These are phyloP conservation scores for Handroanthus guayacan DNA, from an alignment of 257 asterid species.

Conservation along the genomic window DNA sequence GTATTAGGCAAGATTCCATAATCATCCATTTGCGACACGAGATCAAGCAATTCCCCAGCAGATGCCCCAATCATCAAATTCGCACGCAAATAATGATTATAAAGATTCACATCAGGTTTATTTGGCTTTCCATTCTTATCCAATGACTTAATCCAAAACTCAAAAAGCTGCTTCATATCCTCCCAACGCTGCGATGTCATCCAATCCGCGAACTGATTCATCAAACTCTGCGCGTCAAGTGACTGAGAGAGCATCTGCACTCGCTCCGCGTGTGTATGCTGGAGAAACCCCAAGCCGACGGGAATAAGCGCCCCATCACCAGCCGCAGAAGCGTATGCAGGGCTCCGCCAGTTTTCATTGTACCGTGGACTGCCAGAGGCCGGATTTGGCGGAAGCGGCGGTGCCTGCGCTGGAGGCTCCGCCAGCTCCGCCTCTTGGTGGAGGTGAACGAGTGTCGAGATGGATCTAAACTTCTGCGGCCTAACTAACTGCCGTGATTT, in stretches of 20 bases:
- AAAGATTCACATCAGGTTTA: conserved; percentile 77
- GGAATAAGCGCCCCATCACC: conserved; percentile 56
- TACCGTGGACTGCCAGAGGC: conserved; percentile 78
- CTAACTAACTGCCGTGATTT: conserved; percentile 63
- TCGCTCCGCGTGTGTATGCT: conserved; percentile 37
- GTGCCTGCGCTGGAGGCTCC: conserved; percentile 45
- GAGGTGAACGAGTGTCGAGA: conserved; percentile 73
- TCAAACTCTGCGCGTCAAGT: conserved; percentile 57
- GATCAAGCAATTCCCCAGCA: conserved; percentile 64
- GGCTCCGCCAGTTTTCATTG: conserved; percentile 77
- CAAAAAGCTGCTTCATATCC: conserved; percentile 77
- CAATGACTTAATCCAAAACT: conserved; percentile 71
- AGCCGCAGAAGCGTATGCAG: conserved; percentile 39
- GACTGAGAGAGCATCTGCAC: conserved; percentile 54
- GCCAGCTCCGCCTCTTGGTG: conserved; percentile 69
- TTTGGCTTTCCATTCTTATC: conserved; percentile 82
- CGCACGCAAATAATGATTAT: conserved; percentile 83
- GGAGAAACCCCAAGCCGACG: conserved; percentile 42
- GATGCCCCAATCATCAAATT: conserved; percentile 72
- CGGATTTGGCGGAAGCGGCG: conserved; percentile 82
- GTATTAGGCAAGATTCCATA: conserved; percentile 66
- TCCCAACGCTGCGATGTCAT: conserved; percentile 74
- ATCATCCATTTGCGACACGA: conserved; percentile 64
- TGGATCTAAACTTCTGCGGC: conserved; percentile 53
- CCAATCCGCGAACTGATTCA: conserved; percentile 73